Conservation (phyloP, 164 flowering plant genomes). For the Buxus sempervirens region DNA sequence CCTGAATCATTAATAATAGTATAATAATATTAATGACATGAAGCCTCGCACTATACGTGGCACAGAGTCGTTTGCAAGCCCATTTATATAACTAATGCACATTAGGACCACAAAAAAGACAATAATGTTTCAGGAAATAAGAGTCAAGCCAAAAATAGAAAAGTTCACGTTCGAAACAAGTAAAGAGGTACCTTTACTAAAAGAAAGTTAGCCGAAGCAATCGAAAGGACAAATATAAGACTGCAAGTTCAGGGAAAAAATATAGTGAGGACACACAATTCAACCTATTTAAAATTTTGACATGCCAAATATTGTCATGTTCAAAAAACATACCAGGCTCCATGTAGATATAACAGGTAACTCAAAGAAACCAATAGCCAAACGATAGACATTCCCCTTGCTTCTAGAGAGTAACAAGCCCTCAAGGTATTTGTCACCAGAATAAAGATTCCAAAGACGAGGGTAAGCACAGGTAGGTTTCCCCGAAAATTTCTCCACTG, state of each 20-base stretch:
- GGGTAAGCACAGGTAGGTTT: constrained; percentile 65
- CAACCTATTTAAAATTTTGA: not conserved
- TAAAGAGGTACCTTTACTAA: constrained; percentile 65
- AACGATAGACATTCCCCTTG: constrained; percentile 68
- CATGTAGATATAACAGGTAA: constrained; percentile 79
- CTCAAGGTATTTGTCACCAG: constrained; percentile 49
- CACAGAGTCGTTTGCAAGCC: not conserved
- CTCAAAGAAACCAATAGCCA: constrained; percentile 75
- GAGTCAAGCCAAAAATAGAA: not conserved
- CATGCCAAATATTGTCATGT: not conserved
- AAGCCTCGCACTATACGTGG: not conserved
- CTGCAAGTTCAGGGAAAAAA: constrained; percentile 34
- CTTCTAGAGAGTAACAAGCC: constrained; percentile 40
- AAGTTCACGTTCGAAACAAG: not conserved
- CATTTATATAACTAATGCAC: not conserved
- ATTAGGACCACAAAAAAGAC: no score
- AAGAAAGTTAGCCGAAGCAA: constrained; percentile 71
- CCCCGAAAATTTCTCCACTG: constrained; percentile 97
- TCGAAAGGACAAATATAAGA: constrained; percentile 58
- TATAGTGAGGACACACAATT: not conserved
- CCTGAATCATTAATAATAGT: no score
- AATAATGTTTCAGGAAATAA: no score
- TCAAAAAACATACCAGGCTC: constrained; percentile 62
- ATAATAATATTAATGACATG: no score
- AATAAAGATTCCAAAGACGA: constrained; percentile 61